These are phyloP conservation scores for Venturia pyrina DNA, from an alignment of 2,329 filamentous ascomycete genomes.

Conservation along the genomic window DNA sequence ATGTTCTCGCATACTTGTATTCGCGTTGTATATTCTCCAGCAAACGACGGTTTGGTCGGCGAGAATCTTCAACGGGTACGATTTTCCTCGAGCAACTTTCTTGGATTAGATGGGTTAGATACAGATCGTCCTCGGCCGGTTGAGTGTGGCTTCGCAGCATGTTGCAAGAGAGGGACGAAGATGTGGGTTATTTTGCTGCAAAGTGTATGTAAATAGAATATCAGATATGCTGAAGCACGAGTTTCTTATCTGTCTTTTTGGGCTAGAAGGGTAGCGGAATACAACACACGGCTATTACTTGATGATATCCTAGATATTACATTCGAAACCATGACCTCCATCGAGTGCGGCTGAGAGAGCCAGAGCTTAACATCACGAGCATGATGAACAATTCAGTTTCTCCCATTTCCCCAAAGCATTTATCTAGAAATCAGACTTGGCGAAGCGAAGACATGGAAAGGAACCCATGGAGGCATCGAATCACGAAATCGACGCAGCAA, in stretches of 20 bases:
- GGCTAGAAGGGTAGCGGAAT: too few species aligned
- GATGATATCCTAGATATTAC: not conserved
- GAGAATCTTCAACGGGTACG: not conserved
- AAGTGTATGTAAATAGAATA: not conserved
- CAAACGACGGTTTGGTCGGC: not conserved
- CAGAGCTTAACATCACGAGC: not conserved
- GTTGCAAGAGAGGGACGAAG: not conserved
- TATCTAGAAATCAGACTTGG: too few species aligned
- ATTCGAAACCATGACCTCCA: not conserved
- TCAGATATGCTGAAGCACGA: not conserved
- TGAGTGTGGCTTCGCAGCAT: not conserved
- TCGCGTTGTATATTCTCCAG: not conserved
- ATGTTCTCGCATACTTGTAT: not conserved
- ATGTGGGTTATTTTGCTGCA: not conserved
- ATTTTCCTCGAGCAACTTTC: not conserved
- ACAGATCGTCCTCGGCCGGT: not conserved
- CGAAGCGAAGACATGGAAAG: not conserved
- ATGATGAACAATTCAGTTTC: not conserved
- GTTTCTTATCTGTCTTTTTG: too few species aligned
- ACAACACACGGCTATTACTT: not conserved
- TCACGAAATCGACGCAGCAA: constrained; percentile 1
- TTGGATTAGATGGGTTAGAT: not conserved
- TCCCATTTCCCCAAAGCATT: not conserved
- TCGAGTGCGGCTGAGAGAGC: not conserved
- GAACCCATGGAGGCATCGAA: not conserved